Base-by-base conservation (phyloP, 192 early-diverging fungal genomes). In the Coemansia sp. region DNA sequence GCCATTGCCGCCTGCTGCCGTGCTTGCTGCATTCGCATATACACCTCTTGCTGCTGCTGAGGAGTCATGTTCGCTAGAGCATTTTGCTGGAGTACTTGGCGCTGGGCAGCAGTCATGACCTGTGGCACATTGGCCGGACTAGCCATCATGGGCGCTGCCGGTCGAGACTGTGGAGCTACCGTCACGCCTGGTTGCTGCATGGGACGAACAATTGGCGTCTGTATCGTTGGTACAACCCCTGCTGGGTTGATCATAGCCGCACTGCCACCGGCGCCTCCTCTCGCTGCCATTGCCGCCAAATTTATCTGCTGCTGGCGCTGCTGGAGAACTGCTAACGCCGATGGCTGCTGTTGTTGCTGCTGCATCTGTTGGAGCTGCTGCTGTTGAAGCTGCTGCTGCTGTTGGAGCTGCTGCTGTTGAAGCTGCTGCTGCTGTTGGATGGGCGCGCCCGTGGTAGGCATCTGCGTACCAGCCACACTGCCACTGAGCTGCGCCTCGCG, bases 41-140 rank as follows among this genome's bases (percentile, higher is more conserved):
- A 16, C 2, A 74, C 24, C 56, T 80, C 67, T 47, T 67, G 67
- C 52, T 76, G 67, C 52, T 76, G 74, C 55, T 76, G 74, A 32
- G 68, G 64, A 12, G 24, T 64, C 73, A 75, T 61, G 32, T 56
- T 69, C 20, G 73, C 67, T 40, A 69, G 43, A 27, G 59, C 39
- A 3, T 47, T 10, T 39, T 72, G 70, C 41, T 66, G 64, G 38
- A 72, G 18, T 18, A 53, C 22, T 40, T 59, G 69, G 6, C 66
- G 65, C 9, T 76, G 74, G 1, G 58, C 74, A 3, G 68, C 43
- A 18, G 74, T 35, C 55, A 76, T 59, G 40, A 32, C 53, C 61
- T 65, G 40, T 32, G 68, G 68, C 11, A 68, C 59, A 16, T 39
- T 47, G 8, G 62, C 60, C 18, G 66, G 75, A 52, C 70, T 77